Base-by-base conservation (phyloP, 2,329 filamentous ascomycete genomes). In the Hortaea sp. region DNA sequence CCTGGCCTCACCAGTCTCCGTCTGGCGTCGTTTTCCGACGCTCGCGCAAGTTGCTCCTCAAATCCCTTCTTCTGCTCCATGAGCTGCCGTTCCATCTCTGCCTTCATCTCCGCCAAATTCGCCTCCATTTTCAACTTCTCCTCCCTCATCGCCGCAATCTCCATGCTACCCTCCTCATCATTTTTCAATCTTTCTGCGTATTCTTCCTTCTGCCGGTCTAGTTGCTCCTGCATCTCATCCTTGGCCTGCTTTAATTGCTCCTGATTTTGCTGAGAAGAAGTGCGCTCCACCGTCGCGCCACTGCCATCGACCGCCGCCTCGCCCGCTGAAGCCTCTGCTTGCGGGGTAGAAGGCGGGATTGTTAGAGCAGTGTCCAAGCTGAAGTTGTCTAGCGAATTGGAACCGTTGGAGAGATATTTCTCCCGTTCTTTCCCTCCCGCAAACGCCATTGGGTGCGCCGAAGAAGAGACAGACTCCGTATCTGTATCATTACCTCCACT, bases 291-390 rank as follows among this genome's bases (percentile, higher is more conserved):
- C 20, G 4, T 20, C 20, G 20, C 20, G 46, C 89, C 87, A 28
- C 77, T 78, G 49, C 89, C 84, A 20, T 20, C 20, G 20, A 4
- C 20, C 20, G 20, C 20, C 20, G 20, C 20, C 2, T 35, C 32
- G 32, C 32, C 4, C 3, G 32, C 9, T 35, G 32, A 9, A 32
- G 90, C 88, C n/a, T 81, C 78, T 46, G 89, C 87, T 50, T 80
- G 85, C 2, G 92, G 92, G 0, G 90, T 97, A 0, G 88, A 94
- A 20, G 20, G 20, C 1, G 92, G 92, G 75, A 95, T 88, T 0
- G 92, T 98, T 43, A 98, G 74, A 9, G 83, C 84, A 1, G 92
- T 98, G 63, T 98, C 92, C 11, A 98, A 74, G 1, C 90, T 97
- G 59, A 95, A 92, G 62, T 94, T 95, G 67, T 98, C 92, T 44